These are phyloP conservation scores for Gnaphalium uliginosum DNA, from an alignment of 129 eudicot genomes.

Conservation along the genomic window DNA sequence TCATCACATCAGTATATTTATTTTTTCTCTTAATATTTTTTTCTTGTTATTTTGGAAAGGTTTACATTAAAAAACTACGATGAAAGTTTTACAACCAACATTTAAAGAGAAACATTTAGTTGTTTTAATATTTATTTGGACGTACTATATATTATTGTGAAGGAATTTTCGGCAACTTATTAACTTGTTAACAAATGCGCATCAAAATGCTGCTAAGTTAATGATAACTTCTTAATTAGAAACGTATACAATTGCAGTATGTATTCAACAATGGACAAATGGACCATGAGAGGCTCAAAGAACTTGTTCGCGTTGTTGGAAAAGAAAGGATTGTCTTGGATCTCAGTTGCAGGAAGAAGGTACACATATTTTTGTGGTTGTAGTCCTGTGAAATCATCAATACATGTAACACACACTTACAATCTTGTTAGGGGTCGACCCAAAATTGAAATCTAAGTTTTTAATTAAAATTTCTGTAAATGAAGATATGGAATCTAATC, in stretches of 20 bases:
- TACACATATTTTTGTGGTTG: conserved; percentile 22
- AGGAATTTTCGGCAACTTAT: conserved; percentile 5
- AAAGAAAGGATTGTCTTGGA: conserved; percentile 86
- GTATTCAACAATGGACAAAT: conserved; percentile 90
- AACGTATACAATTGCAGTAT: conserved; percentile 53
- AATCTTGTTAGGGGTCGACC: not conserved
- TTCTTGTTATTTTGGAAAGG: not conserved
- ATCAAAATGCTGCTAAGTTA: not conserved
- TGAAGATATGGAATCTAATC: too few species aligned
- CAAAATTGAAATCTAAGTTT: not conserved
- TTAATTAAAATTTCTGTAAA: too few species aligned
- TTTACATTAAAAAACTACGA: not conserved
- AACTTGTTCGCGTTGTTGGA: conserved; percentile 66
- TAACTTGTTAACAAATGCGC: too few species aligned
- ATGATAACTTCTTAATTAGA: not conserved
- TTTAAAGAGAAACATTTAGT: not conserved
- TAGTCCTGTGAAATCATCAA: not conserved
- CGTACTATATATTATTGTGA: not conserved
- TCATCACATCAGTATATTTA: conserved; percentile 82
- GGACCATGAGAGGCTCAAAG: conserved; percentile 86
- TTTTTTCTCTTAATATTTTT: not conserved
- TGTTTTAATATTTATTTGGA: not conserved
- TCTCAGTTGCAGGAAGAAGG: conserved; percentile 99
- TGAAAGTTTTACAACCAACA: not conserved
- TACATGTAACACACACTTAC: not conserved